These are phyloP conservation scores for Tetrapisispora iriomotensis DNA, from an alignment of 805 yeast genomes.

Conservation along the genomic window DNA sequence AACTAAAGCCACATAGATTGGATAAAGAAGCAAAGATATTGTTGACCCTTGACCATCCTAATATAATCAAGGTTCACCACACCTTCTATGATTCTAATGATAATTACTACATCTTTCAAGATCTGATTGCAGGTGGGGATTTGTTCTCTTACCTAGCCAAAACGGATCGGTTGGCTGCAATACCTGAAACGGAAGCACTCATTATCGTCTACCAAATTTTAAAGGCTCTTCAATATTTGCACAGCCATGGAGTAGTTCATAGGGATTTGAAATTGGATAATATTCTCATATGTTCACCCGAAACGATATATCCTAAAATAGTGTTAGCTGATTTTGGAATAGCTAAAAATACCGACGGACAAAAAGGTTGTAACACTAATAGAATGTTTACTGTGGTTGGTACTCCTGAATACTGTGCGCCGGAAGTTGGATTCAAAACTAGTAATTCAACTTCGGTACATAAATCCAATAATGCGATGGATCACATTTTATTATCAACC, in stretches of 20 bases:
- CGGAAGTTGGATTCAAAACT: conserved; percentile 47
- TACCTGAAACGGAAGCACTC: conserved; percentile 47
- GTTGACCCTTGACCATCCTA: conserved; percentile 35
- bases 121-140: conserved; percentile 48
- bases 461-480: too few species aligned
- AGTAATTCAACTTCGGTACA: too few species aligned
- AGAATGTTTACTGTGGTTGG: conserved; percentile 47
- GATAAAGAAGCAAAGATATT: conserved; percentile 38
- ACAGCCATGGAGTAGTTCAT: conserved; percentile 46
- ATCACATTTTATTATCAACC: not conserved
- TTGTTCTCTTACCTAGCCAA: conserved; percentile 43
- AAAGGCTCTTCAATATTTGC: conserved; percentile 47
- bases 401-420: conserved; percentile 65
- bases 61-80: conserved; percentile 38
- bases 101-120: conserved; percentile 38
- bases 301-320: conserved; percentile 39
- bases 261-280: conserved; percentile 62
- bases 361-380: conserved; percentile 18
- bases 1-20: conserved; percentile 20
- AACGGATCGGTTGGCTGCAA: conserved; percentile 31
- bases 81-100: conserved; percentile 21
- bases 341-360: conserved; percentile 45
- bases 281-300: conserved; percentile 44
- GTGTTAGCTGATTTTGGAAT: conserved; percentile 65
- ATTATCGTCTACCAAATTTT: conserved; percentile 47